A percentile compares a stretch with the other conserved stretches of the same genome.
Conservation (phyloP, 208 protist species). For the Vickermania ingenoplastis region DNA sequence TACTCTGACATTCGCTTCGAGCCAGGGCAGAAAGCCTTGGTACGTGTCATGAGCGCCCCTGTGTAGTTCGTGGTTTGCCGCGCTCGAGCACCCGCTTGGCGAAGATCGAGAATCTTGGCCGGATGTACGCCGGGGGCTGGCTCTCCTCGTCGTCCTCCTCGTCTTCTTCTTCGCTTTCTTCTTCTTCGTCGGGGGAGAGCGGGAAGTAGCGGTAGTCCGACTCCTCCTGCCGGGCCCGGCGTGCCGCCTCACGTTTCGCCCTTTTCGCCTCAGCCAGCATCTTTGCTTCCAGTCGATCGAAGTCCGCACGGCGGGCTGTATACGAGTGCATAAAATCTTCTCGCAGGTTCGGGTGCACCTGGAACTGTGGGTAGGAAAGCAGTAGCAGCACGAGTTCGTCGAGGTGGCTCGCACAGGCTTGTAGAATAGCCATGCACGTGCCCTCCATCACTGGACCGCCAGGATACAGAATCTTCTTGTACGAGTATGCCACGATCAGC, state of each 20-base stretch:
- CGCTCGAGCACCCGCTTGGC: neutral
- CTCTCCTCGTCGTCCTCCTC: neutral
- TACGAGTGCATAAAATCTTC: constrained; percentile 16
- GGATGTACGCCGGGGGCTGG: neutral
- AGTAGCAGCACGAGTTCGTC: constrained; percentile 51
- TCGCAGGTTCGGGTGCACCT: constrained; percentile 5
- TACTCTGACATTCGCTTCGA: neutral
- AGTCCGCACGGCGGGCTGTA: constrained; percentile 2
- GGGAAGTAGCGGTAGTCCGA: neutral
- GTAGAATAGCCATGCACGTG: constrained; percentile 48
- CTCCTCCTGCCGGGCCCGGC: neutral
- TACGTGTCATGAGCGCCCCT: neutral
- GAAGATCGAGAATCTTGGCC: neutral
- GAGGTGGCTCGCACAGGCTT: constrained; percentile 37
- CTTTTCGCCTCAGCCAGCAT: neutral
- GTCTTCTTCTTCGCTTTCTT: neutral
- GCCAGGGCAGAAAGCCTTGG: neutral
- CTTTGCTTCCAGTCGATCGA: constrained; percentile 1
- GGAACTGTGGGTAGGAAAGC: constrained; percentile 28
- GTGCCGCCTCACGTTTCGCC: neutral
- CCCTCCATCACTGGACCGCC: constrained; percentile 58
- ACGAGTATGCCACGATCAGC: constrained; percentile 36
- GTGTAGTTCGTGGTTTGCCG: neutral
- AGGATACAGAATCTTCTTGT: constrained; percentile 10
- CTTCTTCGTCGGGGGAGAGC: neutral